phyloP scores from a whole-genome alignment of 495 filamentous ascomycete genomes.

The Aspergillus hancockii region DNA sequence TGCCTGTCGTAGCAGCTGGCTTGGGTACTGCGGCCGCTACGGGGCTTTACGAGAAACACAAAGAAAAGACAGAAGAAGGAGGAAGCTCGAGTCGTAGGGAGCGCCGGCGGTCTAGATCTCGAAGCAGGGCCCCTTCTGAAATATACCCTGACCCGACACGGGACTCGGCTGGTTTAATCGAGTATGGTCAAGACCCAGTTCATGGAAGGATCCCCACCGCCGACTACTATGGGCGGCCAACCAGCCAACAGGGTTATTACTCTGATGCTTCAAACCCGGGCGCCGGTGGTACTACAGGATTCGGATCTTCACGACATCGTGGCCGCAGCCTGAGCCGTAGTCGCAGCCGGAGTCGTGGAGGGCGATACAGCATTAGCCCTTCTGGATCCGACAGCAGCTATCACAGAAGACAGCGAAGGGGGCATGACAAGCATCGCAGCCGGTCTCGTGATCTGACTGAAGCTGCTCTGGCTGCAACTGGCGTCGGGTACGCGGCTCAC shows the following conservation, averaged over 20 bases:
- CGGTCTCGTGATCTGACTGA: conserved; percentile 65
- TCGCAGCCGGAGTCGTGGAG: conserved; percentile 41
- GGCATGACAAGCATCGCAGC: conserved; percentile 58
- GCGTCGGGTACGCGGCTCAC: conserved; percentile 76
- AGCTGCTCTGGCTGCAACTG: conserved; percentile 68
- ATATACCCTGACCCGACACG: conserved; percentile 57
- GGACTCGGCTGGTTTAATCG: conserved; percentile 70
- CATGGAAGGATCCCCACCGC: conserved; percentile 50
- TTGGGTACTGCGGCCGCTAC: conserved; percentile 76
- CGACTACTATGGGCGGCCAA: conserved; percentile 52
- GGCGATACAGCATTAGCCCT: conserved; percentile 44
- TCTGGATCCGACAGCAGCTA: conserved; percentile 45
- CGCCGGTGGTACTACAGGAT: conserved; percentile 18
- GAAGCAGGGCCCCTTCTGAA: conserved; percentile 55
- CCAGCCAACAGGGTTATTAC: conserved; percentile 43
- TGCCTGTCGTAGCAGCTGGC: conserved; percentile 72
- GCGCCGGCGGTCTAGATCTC: conserved; percentile 53
- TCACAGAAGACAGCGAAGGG: conserved; percentile 39
- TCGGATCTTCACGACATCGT: conserved; percentile 34
- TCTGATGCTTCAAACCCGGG: conserved; percentile 37
- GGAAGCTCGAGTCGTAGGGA: conserved; percentile 41
- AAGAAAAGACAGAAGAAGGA: conserved; percentile 64
- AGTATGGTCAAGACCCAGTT: conserved; percentile 73
- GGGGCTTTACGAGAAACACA: conserved; percentile 77
- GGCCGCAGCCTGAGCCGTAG: conserved; percentile 34